A percentile compares a stretch with the other conserved stretches of the same genome.
These are phyloP conservation scores for Neurospora crassa DNA, from an alignment of 2,329 filamentous ascomycete genomes.

Conservation along the genomic window DNA sequence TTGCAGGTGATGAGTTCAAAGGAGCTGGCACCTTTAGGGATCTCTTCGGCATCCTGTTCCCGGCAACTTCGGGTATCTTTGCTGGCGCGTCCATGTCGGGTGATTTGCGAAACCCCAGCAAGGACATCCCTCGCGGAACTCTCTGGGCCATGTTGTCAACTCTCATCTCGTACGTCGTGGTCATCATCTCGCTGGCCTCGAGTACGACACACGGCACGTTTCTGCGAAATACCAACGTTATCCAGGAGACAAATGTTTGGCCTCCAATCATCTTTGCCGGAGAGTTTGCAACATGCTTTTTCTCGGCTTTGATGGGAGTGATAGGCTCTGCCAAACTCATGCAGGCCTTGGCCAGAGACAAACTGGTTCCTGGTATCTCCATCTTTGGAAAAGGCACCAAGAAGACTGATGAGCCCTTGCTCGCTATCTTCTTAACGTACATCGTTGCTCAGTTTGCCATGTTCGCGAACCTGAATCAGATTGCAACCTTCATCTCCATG, in stretches of 20 bases:
- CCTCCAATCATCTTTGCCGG: constrained; percentile 65
- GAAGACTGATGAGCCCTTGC: constrained; percentile 63
- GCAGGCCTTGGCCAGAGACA: constrained; percentile 73
- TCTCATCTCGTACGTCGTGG: constrained; percentile 64
- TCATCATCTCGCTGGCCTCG: constrained; percentile 69
- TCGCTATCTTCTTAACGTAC: constrained; percentile 69
- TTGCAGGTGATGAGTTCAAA: constrained; percentile 49
- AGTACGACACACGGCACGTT: constrained; percentile 68
- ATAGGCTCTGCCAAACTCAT: constrained; percentile 78
- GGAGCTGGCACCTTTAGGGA: constrained; percentile 66
- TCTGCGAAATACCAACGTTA: constrained; percentile 65
- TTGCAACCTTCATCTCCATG: constrained; percentile 85
- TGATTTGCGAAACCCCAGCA: constrained; percentile 73
- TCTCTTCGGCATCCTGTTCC: constrained; percentile 79
- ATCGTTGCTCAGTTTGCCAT: constrained; percentile 68
- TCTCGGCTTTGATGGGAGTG: constrained; percentile 80
- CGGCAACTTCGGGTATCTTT: constrained; percentile 55
- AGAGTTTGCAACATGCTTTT: constrained; percentile 74
- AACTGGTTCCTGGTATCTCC: constrained; percentile 64
- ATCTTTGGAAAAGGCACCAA: constrained; percentile 66
- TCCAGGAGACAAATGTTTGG: constrained; percentile 74
- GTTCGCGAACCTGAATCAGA: constrained; percentile 76
- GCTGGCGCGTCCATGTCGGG: constrained; percentile 85
- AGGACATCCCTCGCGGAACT: constrained; percentile 76
- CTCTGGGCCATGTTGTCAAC: constrained; percentile 68